Conservation (phyloP, 73 alveolate genomes). For the Paramecium primaurelia region DNA sequence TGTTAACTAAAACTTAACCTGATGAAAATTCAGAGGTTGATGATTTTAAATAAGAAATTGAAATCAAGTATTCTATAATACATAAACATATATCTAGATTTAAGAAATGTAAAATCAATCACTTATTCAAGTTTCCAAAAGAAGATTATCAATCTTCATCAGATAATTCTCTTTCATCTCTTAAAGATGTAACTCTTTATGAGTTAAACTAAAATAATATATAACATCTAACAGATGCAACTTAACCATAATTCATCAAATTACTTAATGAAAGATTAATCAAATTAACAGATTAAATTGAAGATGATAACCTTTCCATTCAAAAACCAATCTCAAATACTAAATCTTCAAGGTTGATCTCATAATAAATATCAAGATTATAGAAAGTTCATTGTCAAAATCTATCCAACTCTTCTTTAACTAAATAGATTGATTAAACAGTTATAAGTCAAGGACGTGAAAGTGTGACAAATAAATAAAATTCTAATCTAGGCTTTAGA, state of each 20-base stretch:
- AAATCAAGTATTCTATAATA: background rate
- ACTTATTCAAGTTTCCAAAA: background rate
- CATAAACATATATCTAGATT: background rate
- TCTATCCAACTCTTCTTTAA: background rate
- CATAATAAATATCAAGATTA: background rate
- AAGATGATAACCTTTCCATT: background rate
- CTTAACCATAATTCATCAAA: slow-evolving; percentile 13
- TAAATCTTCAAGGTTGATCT: slow-evolving; percentile 12
- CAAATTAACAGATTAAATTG: background rate
- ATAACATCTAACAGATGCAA: slow-evolving; percentile 4
- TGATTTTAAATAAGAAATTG: background rate
- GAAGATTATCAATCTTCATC: background rate
- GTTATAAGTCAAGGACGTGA: background rate
- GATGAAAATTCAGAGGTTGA: background rate
- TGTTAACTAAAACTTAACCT: background rate
- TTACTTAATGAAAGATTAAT: background rate
- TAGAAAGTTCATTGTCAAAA: background rate
- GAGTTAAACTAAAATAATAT: background rate
- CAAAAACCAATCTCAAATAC: background rate
- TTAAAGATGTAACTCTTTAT: background rate
- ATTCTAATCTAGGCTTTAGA: background rate
- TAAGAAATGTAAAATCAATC: background rate
- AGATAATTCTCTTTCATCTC: background rate
- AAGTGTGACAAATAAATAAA: background rate
- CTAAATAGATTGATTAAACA: background rate